Evolutionary conservation across 164 flowering plant species (phyloP).

Genomic region (Aristolochia fimbriata): DNA sequence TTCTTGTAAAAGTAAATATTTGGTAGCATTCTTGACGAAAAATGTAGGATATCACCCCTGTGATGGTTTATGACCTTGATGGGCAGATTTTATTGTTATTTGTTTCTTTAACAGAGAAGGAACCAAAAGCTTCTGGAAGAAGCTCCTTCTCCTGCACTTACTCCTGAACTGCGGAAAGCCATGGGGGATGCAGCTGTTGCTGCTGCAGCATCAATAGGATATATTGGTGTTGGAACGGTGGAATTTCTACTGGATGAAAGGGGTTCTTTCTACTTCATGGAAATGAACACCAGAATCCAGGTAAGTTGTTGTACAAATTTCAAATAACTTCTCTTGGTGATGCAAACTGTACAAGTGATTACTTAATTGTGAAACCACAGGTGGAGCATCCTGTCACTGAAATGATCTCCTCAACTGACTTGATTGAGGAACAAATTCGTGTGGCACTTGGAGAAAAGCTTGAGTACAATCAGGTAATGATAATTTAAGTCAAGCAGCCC

Average conservation of each 20-base stretch:
- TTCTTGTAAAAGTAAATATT: background rate
- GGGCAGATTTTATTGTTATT: background rate
- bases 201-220: slow-evolving; percentile 96
- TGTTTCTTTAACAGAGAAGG: slow-evolving; percentile 50
- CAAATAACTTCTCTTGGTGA: background rate
- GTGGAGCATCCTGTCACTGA: slow-evolving; percentile 99
- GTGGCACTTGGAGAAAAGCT: slow-evolving; percentile 92
- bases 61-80: too few relatives aligned
- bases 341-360: background rate
- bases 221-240: slow-evolving; percentile 94
- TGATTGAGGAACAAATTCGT: slow-evolving; percentile 96
- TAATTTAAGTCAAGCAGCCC: background rate
- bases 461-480: slow-evolving; percentile 65
- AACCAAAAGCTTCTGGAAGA: slow-evolving; percentile 97
- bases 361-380: slow-evolving; percentile 22
- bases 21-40: background rate
- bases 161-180: slow-evolving; percentile 87
- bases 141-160: slow-evolving; percentile 97
- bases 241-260: slow-evolving; percentile 98
- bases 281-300: slow-evolving; percentile 99
- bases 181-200: slow-evolving; percentile 99
- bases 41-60: background rate
- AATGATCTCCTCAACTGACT: slow-evolving; percentile 91
- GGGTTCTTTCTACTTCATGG: slow-evolving; percentile 98
- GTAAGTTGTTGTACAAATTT: slow-evolving; percentile 21